Evolutionary conservation across 2,329 filamentous ascomycete genomes (phyloP).

Genomic region (Thelonectria rubi): DNA sequence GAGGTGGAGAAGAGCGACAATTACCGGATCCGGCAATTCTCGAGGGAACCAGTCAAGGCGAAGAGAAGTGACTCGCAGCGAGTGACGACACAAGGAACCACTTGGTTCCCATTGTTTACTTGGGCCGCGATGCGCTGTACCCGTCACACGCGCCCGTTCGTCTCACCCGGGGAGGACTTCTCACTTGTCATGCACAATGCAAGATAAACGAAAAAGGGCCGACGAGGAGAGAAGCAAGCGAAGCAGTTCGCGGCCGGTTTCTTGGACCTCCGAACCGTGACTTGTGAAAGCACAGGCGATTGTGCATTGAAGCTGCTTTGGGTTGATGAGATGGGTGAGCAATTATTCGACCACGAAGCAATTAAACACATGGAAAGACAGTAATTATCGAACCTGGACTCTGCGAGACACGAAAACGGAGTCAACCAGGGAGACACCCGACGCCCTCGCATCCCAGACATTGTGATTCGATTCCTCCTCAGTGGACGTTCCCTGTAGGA

Average conservation of each 20-base stretch:
- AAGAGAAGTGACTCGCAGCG: neutral
- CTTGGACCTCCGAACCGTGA: neutral
- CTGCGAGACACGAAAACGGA: constrained; percentile 13
- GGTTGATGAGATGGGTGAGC: too few species aligned
- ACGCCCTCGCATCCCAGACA: constrained; percentile 15
- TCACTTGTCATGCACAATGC: constrained; percentile 5
- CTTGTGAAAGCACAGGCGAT: neutral
- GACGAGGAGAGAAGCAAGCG: neutral
- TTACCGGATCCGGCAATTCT: neutral
- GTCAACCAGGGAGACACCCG: constrained; percentile 29
- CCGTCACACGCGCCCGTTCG: neutral
- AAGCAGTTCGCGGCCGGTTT: neutral
- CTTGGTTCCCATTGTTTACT: neutral
- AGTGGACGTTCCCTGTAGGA: constrained; percentile 25
- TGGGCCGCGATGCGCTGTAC: neutral
- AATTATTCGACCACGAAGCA: neutral
- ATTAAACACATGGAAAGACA: neutral
- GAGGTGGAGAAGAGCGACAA: neutral
- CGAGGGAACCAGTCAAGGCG: neutral
- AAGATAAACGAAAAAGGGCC: constrained; percentile 4
- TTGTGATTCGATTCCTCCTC: neutral
- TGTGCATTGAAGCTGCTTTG: neutral
- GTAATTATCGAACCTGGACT: neutral
- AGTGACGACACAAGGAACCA: neutral
- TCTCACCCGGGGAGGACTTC: neutral